Conservation (phyloP, 2,329 filamentous ascomycete genomes). For the Colletotrichum sp. region DNA sequence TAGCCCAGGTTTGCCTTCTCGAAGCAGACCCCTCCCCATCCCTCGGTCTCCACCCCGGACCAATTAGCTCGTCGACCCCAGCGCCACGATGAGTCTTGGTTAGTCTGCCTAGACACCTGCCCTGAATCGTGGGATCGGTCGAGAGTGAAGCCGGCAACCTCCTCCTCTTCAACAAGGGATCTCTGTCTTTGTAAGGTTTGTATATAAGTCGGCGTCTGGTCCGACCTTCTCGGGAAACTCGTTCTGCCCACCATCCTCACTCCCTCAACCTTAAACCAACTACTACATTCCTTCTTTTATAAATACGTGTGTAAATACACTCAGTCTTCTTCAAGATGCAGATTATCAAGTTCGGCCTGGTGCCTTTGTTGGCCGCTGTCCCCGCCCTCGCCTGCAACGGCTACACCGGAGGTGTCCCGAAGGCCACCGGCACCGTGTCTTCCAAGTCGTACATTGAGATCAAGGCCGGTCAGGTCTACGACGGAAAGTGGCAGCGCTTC, state of each 20-base stretch:
- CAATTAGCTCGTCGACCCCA: not conserved
- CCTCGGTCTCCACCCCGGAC: not conserved
- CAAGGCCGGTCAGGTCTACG: constrained; percentile 33
- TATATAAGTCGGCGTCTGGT: constrained; percentile 2
- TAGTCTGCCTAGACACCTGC: not conserved
- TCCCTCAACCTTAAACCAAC: constrained; percentile 6
- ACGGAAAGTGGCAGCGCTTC: constrained; percentile 39
- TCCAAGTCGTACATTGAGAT: constrained; percentile 29
- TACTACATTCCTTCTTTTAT: not conserved
- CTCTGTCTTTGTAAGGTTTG: not conserved
- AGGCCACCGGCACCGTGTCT: constrained; percentile 28
- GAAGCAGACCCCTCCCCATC: not conserved
- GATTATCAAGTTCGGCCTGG: constrained; percentile 22
- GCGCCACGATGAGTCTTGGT: not conserved
- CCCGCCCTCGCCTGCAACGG: constrained; percentile 34
- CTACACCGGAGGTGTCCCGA: constrained; percentile 34
- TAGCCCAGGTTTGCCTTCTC: not conserved
- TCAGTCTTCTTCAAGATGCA: constrained; percentile 1
- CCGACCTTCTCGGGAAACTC: not conserved
- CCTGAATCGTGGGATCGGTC: not conserved
- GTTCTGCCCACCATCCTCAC: not conserved
- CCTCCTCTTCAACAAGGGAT: not conserved
- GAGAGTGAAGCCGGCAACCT: not conserved
- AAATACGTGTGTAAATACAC: not conserved
- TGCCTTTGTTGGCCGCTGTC: constrained; percentile 27